Percentiles rank a stretch among this genome's conserved stretches.
Evolutionary conservation across 257 asterid species (phyloP).

Genomic region (Solanum boliviense): DNA sequence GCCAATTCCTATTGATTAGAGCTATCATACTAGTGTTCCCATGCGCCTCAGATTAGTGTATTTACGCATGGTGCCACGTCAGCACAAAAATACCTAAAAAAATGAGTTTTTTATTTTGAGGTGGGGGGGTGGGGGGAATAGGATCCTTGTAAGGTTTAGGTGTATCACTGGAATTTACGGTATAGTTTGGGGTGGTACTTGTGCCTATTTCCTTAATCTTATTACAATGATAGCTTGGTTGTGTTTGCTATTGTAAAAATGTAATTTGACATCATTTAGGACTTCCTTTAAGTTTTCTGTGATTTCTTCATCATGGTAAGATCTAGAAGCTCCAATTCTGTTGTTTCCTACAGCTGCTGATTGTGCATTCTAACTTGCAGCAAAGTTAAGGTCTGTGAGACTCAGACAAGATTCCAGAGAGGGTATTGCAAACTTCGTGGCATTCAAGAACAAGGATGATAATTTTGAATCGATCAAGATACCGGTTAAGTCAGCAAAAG

Average conservation of each 20-base stretch:
- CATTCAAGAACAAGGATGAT: conserved; percentile 36
- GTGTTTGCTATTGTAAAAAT: background rate
- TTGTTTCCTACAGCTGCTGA: conserved; percentile 45
- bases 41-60: background rate
- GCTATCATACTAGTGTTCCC: background rate
- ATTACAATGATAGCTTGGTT: background rate
- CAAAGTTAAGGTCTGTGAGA: conserved; percentile 52
- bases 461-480: conserved; percentile 15
- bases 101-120: background rate
- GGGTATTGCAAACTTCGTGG: conserved; percentile 38
- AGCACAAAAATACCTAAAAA: background rate
- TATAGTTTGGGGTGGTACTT: background rate
- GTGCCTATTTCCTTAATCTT: background rate
- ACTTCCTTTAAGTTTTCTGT: background rate
- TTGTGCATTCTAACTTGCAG: conserved; percentile 69
- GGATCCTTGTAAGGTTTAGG: background rate
- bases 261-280: background rate
- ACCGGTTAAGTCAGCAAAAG: conserved; percentile 41
- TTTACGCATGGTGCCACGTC: background rate
- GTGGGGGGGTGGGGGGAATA: background rate
- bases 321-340: conserved; percentile 22
- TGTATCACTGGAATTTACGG: background rate
- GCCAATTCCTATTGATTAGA: background rate
- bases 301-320: conserved; percentile 4
- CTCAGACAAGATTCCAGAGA: conserved; percentile 59